These are phyloP conservation scores for Laguncularia racemosa DNA, from an alignment of 345 rosid genomes.

Conservation along the genomic window DNA sequence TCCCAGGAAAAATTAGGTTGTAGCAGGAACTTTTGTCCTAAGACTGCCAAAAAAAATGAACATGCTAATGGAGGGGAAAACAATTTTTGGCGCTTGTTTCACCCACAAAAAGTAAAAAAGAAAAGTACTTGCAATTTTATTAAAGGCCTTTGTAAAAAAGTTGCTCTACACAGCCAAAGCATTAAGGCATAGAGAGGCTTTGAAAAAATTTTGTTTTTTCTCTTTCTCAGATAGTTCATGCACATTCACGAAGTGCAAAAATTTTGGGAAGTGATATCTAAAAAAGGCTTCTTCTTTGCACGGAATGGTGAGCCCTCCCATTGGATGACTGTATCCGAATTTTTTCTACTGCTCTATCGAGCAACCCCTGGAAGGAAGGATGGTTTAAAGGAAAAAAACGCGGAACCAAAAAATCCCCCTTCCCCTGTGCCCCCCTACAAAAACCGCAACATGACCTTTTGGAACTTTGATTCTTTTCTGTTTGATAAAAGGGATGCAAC, in stretches of 20 bases:
- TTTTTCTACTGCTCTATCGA: slow-evolving; percentile 27
- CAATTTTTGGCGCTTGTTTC: too few species aligned
- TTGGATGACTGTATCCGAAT: slow-evolving; percentile 36
- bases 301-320: slow-evolving; percentile 46
- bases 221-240: background rate
- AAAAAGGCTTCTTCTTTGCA: slow-evolving; percentile 33
- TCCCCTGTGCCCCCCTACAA: slow-evolving; percentile 31
- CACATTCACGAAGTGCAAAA: slow-evolving; percentile 12
- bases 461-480: slow-evolving; percentile 22
- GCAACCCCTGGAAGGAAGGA: slow-evolving; percentile 33
- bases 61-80: too few species aligned
- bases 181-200: too few species aligned
- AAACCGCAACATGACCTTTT: slow-evolving; percentile 32
- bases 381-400: slow-evolving; percentile 35
- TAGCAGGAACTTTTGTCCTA: too few species aligned
- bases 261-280: slow-evolving; percentile 19
- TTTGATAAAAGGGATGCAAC: background rate
- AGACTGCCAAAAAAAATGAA: too few species aligned
- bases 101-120: too few species aligned
- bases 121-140: too few species aligned
- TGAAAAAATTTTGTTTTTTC: too few species aligned
- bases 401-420: slow-evolving; percentile 31
- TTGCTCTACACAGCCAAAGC: too few species aligned
- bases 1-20: too few species aligned
- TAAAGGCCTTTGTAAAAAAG: too few species aligned